Evolutionary conservation across 139 green algal genomes (phyloP), one percentile per base, ranked within the genome.

Genomic region (Asterochloris sp.): DNA sequence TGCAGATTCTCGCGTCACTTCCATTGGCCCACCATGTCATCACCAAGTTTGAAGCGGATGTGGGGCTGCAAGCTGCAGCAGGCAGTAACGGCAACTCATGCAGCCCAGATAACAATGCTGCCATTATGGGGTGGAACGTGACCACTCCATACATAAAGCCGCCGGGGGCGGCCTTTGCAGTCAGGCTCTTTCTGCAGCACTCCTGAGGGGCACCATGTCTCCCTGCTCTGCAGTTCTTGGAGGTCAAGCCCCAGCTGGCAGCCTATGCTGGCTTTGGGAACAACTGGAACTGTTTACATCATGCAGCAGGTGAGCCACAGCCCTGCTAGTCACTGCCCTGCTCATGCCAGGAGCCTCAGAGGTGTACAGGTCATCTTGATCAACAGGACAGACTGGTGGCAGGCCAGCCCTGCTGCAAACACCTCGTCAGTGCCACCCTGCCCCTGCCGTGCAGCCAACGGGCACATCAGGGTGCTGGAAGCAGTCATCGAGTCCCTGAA

Each of bases 401-500:
- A 16, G 0, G 60, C 15, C 13, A 38, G 62, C 19, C 21, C 12
- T 29, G 60, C 19, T 69, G 24, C 16, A 14, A 73, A 21, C 19
- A 61, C 47, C 15, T 64, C 63, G 4, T 54, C 16, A 13, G 10
- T 24, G 38, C 68, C 47, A 9, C 17, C 38, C 16, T 23, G 27
- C 13, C 13, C 62, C 21, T 23, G 16, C 12, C 29, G 60, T 73
- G 83, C 83, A 86, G 83, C 62, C 12, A 69, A 79, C 13, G 83
- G 78, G 11, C 83, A 86, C n/a, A 28, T 79, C 13, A 62, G 54
- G 11, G 83, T 86, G 27, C 24, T 86, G 69, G 61, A 79, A 62
- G 83, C 83, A 54, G 71, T 82, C 26, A 60, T 86, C 29, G 83
- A 86, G 29, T 60, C 67, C 11, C 62, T 86, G n/a, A 79, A 71